Evolutionary conservation across 305 asterid genomes (phyloP).

Genomic region (Plantago lanceolata): DNA sequence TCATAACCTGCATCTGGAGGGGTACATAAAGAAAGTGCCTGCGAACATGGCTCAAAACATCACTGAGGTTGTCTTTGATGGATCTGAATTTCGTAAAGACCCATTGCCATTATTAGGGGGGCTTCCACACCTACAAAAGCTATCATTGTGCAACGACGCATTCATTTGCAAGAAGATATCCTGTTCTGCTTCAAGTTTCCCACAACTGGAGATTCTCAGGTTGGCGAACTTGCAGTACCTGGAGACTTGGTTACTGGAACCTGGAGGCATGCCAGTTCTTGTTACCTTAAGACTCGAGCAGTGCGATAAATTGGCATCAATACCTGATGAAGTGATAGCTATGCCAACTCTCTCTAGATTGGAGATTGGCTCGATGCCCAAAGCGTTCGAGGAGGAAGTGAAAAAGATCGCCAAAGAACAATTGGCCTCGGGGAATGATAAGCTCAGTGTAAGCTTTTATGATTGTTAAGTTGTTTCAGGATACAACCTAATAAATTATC

Average conservation of each 20-base stretch:
- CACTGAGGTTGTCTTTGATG: constrained; percentile 6
- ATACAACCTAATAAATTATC: too few relatives aligned
- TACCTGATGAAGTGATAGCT: neutral
- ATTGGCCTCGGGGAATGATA: neutral
- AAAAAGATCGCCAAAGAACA: neutral
- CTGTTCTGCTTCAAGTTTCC: neutral
- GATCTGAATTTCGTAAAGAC: neutral
- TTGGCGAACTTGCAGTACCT: neutral
- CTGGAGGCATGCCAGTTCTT: constrained; percentile 1
- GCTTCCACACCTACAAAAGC: neutral
- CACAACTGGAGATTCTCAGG: neutral
- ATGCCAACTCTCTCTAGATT: neutral
- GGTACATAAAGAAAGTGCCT: neutral
- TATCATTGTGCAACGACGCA: neutral
- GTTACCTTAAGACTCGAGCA: neutral
- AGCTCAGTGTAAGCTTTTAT: neutral
- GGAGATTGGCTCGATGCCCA: constrained; percentile 5
- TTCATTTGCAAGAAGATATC: neutral
- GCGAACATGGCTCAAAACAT: neutral
- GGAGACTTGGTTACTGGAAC: neutral
- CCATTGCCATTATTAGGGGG: neutral
- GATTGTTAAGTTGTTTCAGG: neutral
- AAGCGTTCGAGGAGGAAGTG: constrained; percentile 2
- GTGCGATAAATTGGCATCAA: neutral
- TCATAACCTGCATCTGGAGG: constrained; percentile 18